Conservation (phyloP, 2,329 filamentous ascomycete genomes). For the Penicillium sp. region DNA sequence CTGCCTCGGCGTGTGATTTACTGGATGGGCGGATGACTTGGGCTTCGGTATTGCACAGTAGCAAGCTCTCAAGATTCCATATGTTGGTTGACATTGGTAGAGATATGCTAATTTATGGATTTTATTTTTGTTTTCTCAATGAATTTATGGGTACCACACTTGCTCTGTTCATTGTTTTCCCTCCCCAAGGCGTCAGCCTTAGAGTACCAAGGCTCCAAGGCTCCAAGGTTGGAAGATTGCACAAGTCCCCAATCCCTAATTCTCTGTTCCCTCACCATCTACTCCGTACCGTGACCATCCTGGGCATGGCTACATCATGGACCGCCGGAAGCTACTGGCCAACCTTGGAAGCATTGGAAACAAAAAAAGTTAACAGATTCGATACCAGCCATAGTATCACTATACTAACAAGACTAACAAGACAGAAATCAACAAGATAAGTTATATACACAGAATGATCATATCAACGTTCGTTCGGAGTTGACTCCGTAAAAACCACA, state of each 20-base stretch:
- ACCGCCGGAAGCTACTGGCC: too few relatives aligned
- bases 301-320: too few relatives aligned
- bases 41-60: conserved; percentile 20
- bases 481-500: neutral
- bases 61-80: conserved; percentile 2
- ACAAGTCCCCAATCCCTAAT: neutral
- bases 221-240: neutral
- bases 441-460: neutral
- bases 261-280: too few relatives aligned
- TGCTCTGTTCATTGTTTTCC: conserved; percentile 1
- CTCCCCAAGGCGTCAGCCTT: conserved; percentile 28
- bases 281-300: too few relatives aligned
- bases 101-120: neutral
- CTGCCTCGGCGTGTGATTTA: conserved; percentile 21
- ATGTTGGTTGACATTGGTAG: neutral
- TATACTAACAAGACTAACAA: too few relatives aligned
- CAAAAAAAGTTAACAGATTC: too few relatives aligned
- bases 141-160: conserved; percentile 18
- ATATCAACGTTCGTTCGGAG: neutral
- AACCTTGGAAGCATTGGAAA: too few relatives aligned
- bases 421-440: too few relatives aligned
- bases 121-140: conserved; percentile 3
- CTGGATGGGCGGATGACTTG: conserved; percentile 16
- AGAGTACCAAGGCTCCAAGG: conserved; percentile 18
- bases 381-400: too few relatives aligned